Percentiles rank a stretch among this genome's conserved stretches.
phyloP scores from a whole-genome alignment of 805 yeast species.

The Maudiozyma bulderi region DNA sequence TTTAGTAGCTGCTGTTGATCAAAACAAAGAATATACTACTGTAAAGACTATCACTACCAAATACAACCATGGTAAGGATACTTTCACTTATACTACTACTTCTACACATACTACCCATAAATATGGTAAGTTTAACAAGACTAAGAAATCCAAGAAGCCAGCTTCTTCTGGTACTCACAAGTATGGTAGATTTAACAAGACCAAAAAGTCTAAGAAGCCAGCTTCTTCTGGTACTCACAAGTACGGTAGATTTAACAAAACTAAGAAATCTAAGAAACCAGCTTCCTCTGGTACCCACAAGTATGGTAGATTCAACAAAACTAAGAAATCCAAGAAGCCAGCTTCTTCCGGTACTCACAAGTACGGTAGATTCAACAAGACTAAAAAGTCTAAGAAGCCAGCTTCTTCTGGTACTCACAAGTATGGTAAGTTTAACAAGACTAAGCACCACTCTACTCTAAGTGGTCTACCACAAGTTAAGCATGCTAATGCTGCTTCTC shows the following conservation, averaged over 20 bases:
- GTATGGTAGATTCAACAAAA: slow-evolving; percentile 43
- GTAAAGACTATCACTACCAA: slow-evolving; percentile 13
- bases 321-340: slow-evolving; percentile 25
- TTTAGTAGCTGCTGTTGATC: slow-evolving; percentile 20
- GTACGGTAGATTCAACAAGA: slow-evolving; percentile 43
- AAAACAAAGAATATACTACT: slow-evolving; percentile 7
- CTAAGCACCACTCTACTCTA: slow-evolving; percentile 19
- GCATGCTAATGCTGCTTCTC: slow-evolving; percentile 14
- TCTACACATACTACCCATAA: slow-evolving; percentile 40
- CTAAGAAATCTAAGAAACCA: slow-evolving; percentile 5
- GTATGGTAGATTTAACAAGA: slow-evolving; percentile 44
- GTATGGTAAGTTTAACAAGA: slow-evolving; percentile 44
- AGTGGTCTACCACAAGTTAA: slow-evolving; percentile 19
- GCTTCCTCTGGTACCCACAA: slow-evolving; percentile 34
- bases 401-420: slow-evolving; percentile 44
- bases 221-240: slow-evolving; percentile 39
- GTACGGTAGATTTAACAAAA: slow-evolving; percentile 44
- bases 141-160: slow-evolving; percentile 16
- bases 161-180: slow-evolving; percentile 39
- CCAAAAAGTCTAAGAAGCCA: slow-evolving; percentile 17
- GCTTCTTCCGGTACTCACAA: slow-evolving; percentile 43
- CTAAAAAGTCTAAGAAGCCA: slow-evolving; percentile 25
- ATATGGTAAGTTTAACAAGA: slow-evolving; percentile 43
- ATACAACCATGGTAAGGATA: slow-evolving; percentile 4
- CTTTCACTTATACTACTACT: slow-evolving; percentile 22